Conservation (phyloP, 306 rosid genomes). For the Vachellia pachyceras region DNA sequence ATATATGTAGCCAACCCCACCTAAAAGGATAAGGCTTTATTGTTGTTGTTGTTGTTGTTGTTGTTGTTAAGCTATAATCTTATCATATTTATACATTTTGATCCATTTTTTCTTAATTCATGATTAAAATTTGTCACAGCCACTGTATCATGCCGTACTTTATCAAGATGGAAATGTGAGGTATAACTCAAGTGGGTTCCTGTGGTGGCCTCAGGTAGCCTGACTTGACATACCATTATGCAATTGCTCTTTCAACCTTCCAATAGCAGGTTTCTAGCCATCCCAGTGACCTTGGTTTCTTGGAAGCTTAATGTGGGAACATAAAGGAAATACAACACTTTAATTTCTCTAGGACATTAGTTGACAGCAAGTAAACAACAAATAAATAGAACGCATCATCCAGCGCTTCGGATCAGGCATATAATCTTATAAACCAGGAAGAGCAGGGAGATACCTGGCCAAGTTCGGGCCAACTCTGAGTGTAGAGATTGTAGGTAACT, state of each 20-base stretch:
- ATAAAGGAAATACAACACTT: constrained; percentile 15
- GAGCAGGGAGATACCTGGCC: constrained; percentile 50
- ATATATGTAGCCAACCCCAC: no score
- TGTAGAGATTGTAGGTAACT: constrained; percentile 49
- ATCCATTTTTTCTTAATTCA: not conserved
- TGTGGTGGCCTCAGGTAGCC: not conserved
- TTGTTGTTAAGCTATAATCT: not conserved
- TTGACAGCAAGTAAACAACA: not conserved
- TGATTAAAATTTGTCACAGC: no score
- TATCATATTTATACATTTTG: no score
- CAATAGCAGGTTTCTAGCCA: not conserved
- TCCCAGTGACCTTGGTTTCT: not conserved
- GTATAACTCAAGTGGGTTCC: not conserved
- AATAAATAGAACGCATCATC: not conserved
- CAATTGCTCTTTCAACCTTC: not conserved
- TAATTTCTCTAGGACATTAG: not conserved
- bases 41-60: no score
- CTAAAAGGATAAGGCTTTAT: no score
- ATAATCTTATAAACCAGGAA: not conserved
- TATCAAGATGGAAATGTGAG: not conserved
- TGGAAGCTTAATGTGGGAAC: not conserved
- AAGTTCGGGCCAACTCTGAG: constrained; percentile 45
- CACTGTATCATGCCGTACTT: no score
- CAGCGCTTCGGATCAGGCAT: not conserved
- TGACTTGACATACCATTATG: not conserved